Percentiles rank a stretch among this genome's conserved stretches.
Conservation (phyloP, 192 early-diverging fungal genomes). For the Backusella luteola region DNA sequence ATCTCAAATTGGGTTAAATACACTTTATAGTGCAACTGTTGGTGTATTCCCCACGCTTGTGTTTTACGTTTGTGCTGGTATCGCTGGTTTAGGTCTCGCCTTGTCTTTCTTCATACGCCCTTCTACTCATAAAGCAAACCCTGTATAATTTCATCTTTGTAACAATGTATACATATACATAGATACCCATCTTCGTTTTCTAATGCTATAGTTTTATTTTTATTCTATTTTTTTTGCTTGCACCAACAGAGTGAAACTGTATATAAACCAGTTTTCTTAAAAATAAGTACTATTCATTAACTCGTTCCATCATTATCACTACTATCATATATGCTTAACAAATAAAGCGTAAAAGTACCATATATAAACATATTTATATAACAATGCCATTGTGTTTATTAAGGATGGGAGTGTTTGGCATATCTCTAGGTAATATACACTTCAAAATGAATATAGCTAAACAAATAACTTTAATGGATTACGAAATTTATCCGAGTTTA, state of each 20-base stretch:
- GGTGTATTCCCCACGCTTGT: constrained; percentile 35
- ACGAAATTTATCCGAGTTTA: constrained; percentile 34
- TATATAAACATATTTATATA: background rate
- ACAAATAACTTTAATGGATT: background rate
- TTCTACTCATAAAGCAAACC: background rate
- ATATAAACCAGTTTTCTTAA: background rate
- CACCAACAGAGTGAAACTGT: background rate
- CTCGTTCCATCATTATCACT: too few species aligned
- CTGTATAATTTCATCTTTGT: background rate
- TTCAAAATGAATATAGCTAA: background rate
- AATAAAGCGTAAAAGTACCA: background rate
- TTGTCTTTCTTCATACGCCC: constrained; percentile 42
- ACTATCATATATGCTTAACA: background rate
- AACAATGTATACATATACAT: background rate
- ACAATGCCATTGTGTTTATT: background rate
- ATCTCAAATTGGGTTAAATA: constrained; percentile 42
- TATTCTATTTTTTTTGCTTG: background rate
- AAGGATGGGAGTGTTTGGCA: background rate
- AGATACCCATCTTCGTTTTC: background rate
- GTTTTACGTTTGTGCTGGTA: constrained; percentile 38
- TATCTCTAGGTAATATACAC: background rate
- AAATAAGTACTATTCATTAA: background rate
- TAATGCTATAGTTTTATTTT: background rate
- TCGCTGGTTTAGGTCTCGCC: constrained; percentile 24
- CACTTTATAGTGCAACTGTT: constrained; percentile 42